Conservation (phyloP, 2,329 filamentous ascomycete genomes). For the Fusarium sp. region DNA sequence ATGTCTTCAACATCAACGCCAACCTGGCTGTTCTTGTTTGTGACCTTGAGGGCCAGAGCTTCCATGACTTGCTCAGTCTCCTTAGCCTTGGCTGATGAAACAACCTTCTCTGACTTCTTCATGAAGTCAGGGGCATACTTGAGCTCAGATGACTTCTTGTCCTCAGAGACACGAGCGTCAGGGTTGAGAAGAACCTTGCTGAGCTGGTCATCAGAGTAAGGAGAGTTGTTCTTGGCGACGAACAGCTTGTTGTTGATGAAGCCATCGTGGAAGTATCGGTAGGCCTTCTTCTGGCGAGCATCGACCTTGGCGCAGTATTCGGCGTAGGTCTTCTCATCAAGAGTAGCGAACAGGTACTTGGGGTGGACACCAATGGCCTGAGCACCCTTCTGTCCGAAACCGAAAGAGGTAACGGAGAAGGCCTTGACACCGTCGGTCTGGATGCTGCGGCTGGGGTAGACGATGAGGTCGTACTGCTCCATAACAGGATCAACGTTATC, state of each 20-base stretch:
- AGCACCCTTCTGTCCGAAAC: conserved; percentile 98
- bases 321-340: conserved; percentile 84
- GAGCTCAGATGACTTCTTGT: conserved; percentile 87
- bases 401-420: conserved; percentile 98
- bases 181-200: conserved; percentile 93
- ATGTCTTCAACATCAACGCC: conserved; percentile 96
- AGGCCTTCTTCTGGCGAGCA: conserved; percentile 96
- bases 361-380: conserved; percentile 98
- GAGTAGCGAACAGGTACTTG: conserved; percentile 93
- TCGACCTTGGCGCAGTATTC: conserved; percentile 89
- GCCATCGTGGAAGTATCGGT: conserved; percentile 98
- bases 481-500: conserved; percentile 97
- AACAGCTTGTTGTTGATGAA: conserved; percentile 98
- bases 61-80: conserved; percentile 81
- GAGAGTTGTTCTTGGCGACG: conserved; percentile 90
- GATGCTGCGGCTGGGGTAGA: conserved; percentile 93
- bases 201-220: conserved; percentile 90
- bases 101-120: conserved; percentile 68
- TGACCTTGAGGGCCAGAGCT: conserved; percentile 73
- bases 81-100: conserved; percentile 60
- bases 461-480: conserved; percentile 98
- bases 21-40: conserved; percentile 74
- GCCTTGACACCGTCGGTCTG: conserved; percentile 99
- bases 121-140: conserved; percentile 77
- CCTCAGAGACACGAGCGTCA: conserved; percentile 81